Conservation (phyloP, 2,329 filamentous ascomycete genomes). For the Sporothrix luriei region DNA sequence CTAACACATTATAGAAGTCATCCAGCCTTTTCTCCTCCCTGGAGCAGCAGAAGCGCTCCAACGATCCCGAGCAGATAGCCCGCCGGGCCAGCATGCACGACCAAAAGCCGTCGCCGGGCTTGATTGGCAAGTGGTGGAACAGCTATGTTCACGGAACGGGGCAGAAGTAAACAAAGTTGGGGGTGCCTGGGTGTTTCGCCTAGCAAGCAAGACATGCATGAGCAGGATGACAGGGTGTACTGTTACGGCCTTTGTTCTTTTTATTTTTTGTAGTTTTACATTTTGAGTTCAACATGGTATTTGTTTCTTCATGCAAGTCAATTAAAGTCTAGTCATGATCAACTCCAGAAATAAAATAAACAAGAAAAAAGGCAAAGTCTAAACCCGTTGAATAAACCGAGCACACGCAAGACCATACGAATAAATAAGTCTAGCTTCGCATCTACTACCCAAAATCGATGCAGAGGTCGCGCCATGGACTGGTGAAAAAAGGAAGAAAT, state of each 20-base stretch:
- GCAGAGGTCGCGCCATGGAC: not conserved
- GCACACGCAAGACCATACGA: too few species aligned
- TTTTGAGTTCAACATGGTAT: not conserved
- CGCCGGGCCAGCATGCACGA: conserved; percentile 60
- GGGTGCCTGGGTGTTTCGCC: not conserved
- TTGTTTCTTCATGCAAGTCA: not conserved
- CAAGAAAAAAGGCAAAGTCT: not conserved
- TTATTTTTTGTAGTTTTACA: not conserved
- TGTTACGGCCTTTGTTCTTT: not conserved
- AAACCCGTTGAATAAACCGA: too few species aligned
- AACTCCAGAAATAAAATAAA: not conserved
- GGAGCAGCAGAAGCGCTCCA: conserved; percentile 53
- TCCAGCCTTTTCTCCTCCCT: conserved; percentile 56
- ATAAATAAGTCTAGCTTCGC: too few species aligned
- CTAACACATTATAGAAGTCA: conserved; percentile 27
- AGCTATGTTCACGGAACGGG: conserved; percentile 48
- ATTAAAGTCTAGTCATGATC: not conserved
- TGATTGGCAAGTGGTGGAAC: conserved; percentile 60
- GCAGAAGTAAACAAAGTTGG: not conserved
- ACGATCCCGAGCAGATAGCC: conserved; percentile 47
- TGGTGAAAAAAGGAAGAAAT: too few species aligned
- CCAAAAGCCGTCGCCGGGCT: conserved; percentile 53
- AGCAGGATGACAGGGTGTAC: not conserved
- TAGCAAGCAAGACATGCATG: not conserved
- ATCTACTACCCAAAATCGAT: too few species aligned